Percentiles rank a stretch among this genome's conserved stretches.
Conservation (phyloP, 106 monocot genomes). For the Dioscorea zingiberensis region DNA sequence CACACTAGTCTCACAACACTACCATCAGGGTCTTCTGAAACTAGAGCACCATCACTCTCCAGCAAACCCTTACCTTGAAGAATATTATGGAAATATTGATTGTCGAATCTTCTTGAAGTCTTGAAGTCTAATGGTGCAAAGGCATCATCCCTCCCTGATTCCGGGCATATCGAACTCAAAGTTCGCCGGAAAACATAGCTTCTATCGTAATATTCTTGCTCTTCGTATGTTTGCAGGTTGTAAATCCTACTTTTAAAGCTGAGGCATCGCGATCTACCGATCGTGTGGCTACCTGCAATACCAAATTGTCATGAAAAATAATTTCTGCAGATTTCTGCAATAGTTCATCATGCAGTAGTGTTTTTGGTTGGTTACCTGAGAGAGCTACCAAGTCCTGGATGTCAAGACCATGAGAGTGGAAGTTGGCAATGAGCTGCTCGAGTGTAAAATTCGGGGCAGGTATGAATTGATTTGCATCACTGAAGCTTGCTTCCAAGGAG, state of each 20-base stretch:
- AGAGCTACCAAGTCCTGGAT: slow-evolving; percentile 55
- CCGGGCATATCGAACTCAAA: slow-evolving; percentile 43
- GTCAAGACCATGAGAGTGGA: slow-evolving; percentile 53
- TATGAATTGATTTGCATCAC: slow-evolving; percentile 46
- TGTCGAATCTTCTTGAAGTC: slow-evolving; percentile 57
- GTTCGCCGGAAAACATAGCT: slow-evolving; percentile 9
- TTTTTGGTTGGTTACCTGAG: slow-evolving; percentile 32
- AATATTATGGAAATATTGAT: slow-evolving; percentile 46
- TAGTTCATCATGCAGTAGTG: too few relatives aligned
- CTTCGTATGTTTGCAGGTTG: slow-evolving; percentile 6
- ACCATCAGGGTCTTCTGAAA: slow-evolving; percentile 13
- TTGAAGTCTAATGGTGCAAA: slow-evolving; percentile 34
- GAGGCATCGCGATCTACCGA: slow-evolving; percentile 53
- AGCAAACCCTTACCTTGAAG: slow-evolving; percentile 38
- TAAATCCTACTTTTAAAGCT: slow-evolving; percentile 59
- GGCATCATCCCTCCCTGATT: slow-evolving; percentile 32
- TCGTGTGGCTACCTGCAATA: slow-evolving; percentile 48
- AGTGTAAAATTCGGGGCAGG: slow-evolving; percentile 75
- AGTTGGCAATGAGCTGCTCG: slow-evolving; percentile 45
- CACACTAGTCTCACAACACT: slow-evolving; percentile 23
- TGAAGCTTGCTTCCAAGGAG: slow-evolving; percentile 54
- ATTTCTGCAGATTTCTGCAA: too few relatives aligned
- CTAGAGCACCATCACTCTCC: slow-evolving; percentile 41
- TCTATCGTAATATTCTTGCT: slow-evolving; percentile 12
- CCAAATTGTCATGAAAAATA: not conserved